phyloP scores from a whole-genome alignment of 1,139 yeast species.

The Candida anutae region DNA sequence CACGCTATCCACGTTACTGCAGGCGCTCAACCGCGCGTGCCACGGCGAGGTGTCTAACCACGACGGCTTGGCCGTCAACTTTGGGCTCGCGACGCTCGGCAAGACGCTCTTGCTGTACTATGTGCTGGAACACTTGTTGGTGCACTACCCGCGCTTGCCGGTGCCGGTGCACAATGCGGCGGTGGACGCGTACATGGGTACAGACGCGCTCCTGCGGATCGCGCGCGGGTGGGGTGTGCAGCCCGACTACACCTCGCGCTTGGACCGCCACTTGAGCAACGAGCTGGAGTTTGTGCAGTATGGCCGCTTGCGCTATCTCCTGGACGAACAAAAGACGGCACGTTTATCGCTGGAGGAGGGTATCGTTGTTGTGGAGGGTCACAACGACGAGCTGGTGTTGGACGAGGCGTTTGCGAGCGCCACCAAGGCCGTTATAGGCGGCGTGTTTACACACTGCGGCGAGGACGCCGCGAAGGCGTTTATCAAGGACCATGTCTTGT shows the following conservation, averaged over 20 bases:
- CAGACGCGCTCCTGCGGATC: conserved; percentile 51
- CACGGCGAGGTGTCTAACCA: conserved; percentile 15
- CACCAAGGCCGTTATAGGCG: conserved; percentile 68
- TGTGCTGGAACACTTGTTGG: conserved; percentile 63
- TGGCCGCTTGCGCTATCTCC: conserved; percentile 56
- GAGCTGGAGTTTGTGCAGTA: conserved; percentile 58
- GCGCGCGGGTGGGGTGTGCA: conserved; percentile 88
- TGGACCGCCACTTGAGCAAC: conserved; percentile 61
- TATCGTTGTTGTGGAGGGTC: conserved; percentile 2
- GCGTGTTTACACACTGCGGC: conserved; percentile 59
- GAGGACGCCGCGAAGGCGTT: conserved; percentile 55
- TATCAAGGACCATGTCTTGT: conserved; percentile 63
- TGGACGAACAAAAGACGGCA: conserved; percentile 11
- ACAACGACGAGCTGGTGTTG: conserved; percentile 17
- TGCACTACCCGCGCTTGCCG: conserved; percentile 86
- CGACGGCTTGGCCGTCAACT: conserved; percentile 59
- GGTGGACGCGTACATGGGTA: conserved; percentile 64
- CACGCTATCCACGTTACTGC: conserved; percentile 64
- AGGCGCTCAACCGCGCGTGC: conserved; percentile 65
- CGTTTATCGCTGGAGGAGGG: too few relatives aligned
- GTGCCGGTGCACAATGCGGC: conserved; percentile 67
- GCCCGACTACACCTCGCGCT: conserved; percentile 53
- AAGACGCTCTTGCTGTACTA: conserved; percentile 69
- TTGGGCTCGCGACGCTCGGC: conserved; percentile 78
- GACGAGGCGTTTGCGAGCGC: conserved; percentile 45